Conservation (phyloP, 257 asterid species). For the Penstemon eatonii region DNA sequence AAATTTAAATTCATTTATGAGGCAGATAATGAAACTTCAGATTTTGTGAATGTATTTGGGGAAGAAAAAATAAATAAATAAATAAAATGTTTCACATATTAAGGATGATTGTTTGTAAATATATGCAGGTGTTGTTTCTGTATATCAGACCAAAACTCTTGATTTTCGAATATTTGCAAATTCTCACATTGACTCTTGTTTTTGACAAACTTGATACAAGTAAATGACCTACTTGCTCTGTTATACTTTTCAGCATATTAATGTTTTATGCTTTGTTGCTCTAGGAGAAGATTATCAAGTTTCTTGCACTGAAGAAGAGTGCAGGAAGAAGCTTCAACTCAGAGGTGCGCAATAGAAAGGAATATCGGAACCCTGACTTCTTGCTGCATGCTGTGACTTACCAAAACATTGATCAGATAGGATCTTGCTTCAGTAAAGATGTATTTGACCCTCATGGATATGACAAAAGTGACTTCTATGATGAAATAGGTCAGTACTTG, state of each 20-base stretch:
- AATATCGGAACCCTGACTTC: constrained; percentile 93
- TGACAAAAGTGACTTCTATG: constrained; percentile 83
- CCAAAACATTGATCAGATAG: constrained; percentile 91
- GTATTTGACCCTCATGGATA: constrained; percentile 99
- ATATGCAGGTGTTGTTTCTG: too few species aligned
- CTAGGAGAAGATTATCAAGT: constrained; percentile 70
- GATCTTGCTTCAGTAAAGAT: constrained; percentile 89
- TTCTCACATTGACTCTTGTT: background rate
- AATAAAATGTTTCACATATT: too few species aligned
- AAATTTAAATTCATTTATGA: too few species aligned
- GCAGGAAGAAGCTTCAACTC: constrained; percentile 85
- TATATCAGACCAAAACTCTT: background rate
- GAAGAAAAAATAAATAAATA: too few species aligned
- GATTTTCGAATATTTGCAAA: background rate
- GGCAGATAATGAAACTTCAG: too few species aligned
- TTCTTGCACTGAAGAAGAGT: constrained; percentile 64
- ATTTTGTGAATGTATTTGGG: too few species aligned
- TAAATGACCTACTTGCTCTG: constrained; percentile 14
- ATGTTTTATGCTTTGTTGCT: constrained; percentile 26
- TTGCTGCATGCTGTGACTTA: constrained; percentile 96
- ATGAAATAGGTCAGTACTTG: constrained; percentile 68
- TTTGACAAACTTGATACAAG: background rate
- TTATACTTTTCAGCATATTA: background rate
- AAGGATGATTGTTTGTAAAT: too few species aligned
- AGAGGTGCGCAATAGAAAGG: constrained; percentile 93